phyloP scores from a whole-genome alignment of 805 yeast genomes.

The Kazachstania martiniae region DNA sequence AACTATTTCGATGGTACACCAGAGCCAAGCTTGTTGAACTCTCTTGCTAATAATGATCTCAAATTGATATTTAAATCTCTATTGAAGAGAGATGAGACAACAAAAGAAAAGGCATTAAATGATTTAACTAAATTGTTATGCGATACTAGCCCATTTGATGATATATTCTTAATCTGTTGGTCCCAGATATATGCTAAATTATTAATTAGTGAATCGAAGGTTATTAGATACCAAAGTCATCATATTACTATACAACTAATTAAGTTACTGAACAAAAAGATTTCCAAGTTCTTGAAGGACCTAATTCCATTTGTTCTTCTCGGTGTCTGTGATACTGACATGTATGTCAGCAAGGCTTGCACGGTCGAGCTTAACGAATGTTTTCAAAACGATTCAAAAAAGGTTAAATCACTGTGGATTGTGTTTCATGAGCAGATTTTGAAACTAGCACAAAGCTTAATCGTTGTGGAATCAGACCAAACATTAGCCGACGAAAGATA shows the following conservation, averaged over 20 bases:
- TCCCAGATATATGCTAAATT: slow-evolving; percentile 75
- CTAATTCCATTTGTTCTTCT: slow-evolving; percentile 64
- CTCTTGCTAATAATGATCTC: slow-evolving; percentile 33
- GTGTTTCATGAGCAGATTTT: slow-evolving; percentile 47
- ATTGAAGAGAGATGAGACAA: slow-evolving; percentile 69
- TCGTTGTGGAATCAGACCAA: slow-evolving; percentile 46
- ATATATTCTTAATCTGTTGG: slow-evolving; percentile 52
- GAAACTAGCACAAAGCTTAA: slow-evolving; percentile 40
- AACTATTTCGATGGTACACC: slow-evolving; percentile 74
- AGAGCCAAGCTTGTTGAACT: slow-evolving; percentile 42
- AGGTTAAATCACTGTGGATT: slow-evolving; percentile 48
- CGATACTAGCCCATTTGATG: slow-evolving; percentile 31
- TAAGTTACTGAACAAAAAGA: slow-evolving; percentile 39
- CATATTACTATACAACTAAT: slow-evolving; percentile 51
- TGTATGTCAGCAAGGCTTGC: slow-evolving; percentile 44
- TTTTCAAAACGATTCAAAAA: slow-evolving; percentile 46
- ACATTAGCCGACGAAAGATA: slow-evolving; percentile 69
- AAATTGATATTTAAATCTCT: slow-evolving; percentile 64
- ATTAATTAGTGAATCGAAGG: slow-evolving; percentile 57
- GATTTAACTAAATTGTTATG: slow-evolving; percentile 37
- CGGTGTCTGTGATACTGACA: slow-evolving; percentile 63
- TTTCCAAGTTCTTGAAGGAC: slow-evolving; percentile 57
- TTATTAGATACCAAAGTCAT: slow-evolving; percentile 53
- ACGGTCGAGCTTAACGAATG: slow-evolving; percentile 36
- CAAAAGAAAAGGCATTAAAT: slow-evolving; percentile 67